Evolutionary conservation across 768 basidiomycete species (phyloP).

Genomic region (Amylocystis lapponica): DNA sequence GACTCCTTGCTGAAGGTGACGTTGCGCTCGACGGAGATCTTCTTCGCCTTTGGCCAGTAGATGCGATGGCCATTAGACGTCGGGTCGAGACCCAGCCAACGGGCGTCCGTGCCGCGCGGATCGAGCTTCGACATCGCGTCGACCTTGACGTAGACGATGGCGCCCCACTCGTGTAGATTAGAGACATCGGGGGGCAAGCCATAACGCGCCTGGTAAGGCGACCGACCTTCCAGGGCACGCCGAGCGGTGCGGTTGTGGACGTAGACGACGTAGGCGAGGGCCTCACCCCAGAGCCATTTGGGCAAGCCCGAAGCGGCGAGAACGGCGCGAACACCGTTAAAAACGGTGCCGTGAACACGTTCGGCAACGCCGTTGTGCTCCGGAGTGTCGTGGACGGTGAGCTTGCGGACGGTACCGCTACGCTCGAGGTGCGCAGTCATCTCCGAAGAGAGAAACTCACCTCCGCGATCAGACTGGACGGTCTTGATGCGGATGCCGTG

Average conservation of each 20-base stretch:
- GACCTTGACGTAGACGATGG: constrained; percentile 4
- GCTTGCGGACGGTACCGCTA: constrained; percentile 31
- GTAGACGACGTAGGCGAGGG: constrained; percentile 28
- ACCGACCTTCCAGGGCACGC: constrained; percentile 16
- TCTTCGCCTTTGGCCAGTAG: constrained; percentile 26
- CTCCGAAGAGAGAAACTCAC: constrained; percentile 35
- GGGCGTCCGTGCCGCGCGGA: background rate
- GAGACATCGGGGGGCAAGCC: constrained; percentile 1
- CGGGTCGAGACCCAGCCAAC: constrained; percentile 12
- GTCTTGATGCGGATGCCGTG: constrained; percentile 20
- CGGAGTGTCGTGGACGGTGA: constrained; percentile 35
- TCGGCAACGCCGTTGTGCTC: constrained; percentile 41
- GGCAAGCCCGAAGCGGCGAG: constrained; percentile 31
- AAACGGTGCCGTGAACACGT: constrained; percentile 30
- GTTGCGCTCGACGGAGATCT: constrained; percentile 22
- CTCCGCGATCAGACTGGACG: constrained; percentile 39
- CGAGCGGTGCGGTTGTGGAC: constrained; percentile 30
- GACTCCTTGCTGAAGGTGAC: constrained; percentile 11
- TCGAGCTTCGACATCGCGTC: constrained; percentile 10
- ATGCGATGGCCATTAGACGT: constrained; percentile 25
- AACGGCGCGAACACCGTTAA: constrained; percentile 30
- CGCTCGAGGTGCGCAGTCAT: constrained; percentile 26
- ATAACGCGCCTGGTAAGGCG: constrained; percentile 14
- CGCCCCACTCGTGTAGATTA: constrained; percentile 2
- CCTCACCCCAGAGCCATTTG: constrained; percentile 34